phyloP scores from a whole-genome alignment of 2,329 filamentous ascomycete species.

The Metarhizium brunneum region DNA sequence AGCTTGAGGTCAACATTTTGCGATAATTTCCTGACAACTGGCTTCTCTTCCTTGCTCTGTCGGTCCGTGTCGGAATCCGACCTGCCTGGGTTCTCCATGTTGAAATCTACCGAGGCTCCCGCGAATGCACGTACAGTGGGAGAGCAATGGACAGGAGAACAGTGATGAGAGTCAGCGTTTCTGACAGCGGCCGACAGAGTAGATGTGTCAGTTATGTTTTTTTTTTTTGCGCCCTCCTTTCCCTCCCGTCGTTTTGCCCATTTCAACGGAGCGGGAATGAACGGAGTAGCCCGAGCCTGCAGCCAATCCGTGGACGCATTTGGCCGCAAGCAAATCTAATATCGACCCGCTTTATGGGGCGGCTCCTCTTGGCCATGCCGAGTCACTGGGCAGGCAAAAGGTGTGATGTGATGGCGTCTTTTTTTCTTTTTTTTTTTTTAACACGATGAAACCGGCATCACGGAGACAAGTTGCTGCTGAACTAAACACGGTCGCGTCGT shows the following conservation, averaged over 20 bases:
- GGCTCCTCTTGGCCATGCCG: neutral
- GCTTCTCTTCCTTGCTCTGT: constrained; percentile 5
- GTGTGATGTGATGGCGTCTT: neutral
- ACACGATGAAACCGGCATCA: neutral
- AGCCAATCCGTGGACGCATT: neutral
- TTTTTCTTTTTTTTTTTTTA: neutral
- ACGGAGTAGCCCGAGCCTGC: neutral
- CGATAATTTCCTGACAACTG: constrained; percentile 2
- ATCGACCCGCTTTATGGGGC: neutral
- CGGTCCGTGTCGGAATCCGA: constrained; percentile 10
- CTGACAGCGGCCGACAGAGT: neutral
- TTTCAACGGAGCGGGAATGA: neutral
- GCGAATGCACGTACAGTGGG: neutral
- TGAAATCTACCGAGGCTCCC: neutral
- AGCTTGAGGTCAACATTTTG: constrained; percentile 10
- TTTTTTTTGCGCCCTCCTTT: neutral
- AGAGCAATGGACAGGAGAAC: neutral
- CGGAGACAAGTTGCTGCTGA: neutral
- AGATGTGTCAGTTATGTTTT: neutral
- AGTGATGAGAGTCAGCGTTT: neutral
- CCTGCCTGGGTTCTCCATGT: neutral
- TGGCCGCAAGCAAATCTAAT: neutral
- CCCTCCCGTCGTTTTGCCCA: neutral
- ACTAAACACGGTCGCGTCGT: neutral
- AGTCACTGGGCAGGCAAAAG: neutral